phyloP scores from a whole-genome alignment of 2,329 filamentous ascomycete genomes.

The Clonostachys rhizophaga region DNA sequence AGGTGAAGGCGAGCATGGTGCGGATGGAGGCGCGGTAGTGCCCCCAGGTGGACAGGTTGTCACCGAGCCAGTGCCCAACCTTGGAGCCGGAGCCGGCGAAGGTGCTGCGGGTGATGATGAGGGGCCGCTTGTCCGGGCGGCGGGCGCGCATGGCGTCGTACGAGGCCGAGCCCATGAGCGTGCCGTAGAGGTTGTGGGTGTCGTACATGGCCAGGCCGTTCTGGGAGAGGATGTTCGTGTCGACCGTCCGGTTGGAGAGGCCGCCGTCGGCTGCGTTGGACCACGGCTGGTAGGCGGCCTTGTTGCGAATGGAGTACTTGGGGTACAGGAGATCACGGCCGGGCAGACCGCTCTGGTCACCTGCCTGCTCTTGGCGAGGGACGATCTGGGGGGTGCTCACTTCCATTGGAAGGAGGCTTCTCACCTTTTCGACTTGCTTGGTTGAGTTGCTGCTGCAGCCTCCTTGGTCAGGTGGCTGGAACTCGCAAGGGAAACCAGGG shows the following conservation, averaged over 20 bases:
- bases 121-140: slow-evolving; percentile 66
- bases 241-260: slow-evolving; percentile 55
- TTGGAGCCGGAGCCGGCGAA: slow-evolving; percentile 73
- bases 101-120: slow-evolving; percentile 80
- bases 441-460: slow-evolving; percentile 1
- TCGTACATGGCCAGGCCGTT: slow-evolving; percentile 76
- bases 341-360: slow-evolving; percentile 23
- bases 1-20: slow-evolving; percentile 68
- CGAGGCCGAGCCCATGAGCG: slow-evolving; percentile 73
- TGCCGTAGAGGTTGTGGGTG: slow-evolving; percentile 74
- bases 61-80: slow-evolving; percentile 79
- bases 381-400: slow-evolving; percentile 1
- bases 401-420: neutral
- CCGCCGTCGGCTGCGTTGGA: slow-evolving; percentile 56
- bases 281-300: slow-evolving; percentile 42
- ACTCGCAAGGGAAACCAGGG: slow-evolving; percentile 57
- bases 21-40: slow-evolving; percentile 76
- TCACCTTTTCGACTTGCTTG: neutral
- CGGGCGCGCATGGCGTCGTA: slow-evolving; percentile 64
- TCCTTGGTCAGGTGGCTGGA: slow-evolving; percentile 13
- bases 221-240: slow-evolving; percentile 72
- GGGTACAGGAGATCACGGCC: slow-evolving; percentile 66
- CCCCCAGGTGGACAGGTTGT: slow-evolving; percentile 67
- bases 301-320: slow-evolving; percentile 72
- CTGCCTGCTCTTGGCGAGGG: slow-evolving; percentile 35